These are phyloP conservation scores for Xylariaceae sp. DNA, from an alignment of 2,329 filamentous ascomycete genomes.

Conservation along the genomic window DNA sequence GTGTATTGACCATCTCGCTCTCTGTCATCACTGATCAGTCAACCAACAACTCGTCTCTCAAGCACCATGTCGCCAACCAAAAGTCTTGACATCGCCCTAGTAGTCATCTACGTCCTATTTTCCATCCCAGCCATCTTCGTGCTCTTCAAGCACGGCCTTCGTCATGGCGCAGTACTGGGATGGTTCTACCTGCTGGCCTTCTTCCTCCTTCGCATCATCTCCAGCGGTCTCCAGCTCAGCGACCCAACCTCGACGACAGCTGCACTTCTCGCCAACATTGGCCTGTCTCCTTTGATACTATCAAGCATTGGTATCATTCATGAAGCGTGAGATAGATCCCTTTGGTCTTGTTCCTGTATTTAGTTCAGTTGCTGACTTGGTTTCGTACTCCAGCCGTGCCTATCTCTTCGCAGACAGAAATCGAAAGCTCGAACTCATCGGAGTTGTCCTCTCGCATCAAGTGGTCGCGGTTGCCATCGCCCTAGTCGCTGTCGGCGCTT, in stretches of 20 bases:
- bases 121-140: conserved; percentile 29
- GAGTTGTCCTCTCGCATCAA: conserved; percentile 21
- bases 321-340: conserved; percentile 28
- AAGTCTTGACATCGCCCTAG: conserved; percentile 23
- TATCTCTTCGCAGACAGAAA: conserved; percentile 15
- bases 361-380: not conserved
- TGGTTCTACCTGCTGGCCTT: conserved; percentile 38
- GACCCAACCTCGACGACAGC: conserved; percentile 25
- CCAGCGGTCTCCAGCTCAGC: conserved; percentile 28
- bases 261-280: conserved; percentile 34
- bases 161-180: conserved; percentile 35
- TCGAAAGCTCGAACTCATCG: conserved; percentile 10
- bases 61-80: conserved; percentile 12
- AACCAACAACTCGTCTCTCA: not conserved
- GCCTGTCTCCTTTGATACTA: conserved; percentile 36
- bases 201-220: conserved; percentile 34
- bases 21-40: no score
- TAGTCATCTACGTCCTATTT: conserved; percentile 35
- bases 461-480: conserved; percentile 23
- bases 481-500: conserved; percentile 22
- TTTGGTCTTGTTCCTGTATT: not conserved
- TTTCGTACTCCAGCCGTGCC: conserved; percentile 10
- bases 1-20: not conserved
- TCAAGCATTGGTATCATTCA: conserved; percentile 31
- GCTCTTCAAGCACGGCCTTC: conserved; percentile 24